These are phyloP conservation scores for Penicillium cinerascens DNA, from an alignment of 495 filamentous ascomycete species.

Conservation along the genomic window DNA sequence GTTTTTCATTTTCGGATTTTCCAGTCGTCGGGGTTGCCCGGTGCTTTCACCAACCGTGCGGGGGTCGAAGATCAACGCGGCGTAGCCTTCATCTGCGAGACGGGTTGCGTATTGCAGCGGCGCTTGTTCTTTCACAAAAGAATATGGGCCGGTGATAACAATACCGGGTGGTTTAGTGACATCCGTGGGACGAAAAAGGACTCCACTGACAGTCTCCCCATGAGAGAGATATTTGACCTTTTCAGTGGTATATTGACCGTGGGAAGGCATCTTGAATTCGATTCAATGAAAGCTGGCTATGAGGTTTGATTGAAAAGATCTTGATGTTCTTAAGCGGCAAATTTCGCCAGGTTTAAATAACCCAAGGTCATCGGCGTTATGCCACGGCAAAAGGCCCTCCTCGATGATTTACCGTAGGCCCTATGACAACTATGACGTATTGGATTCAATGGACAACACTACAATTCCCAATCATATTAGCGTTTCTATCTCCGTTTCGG, in stretches of 20 bases:
- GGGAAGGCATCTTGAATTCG: conserved; percentile 18
- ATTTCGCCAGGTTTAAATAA: conserved; percentile 2
- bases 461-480: too few relatives aligned
- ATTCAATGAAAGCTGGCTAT: conserved; percentile 1
- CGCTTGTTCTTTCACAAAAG: conserved; percentile 22
- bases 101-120: conserved; percentile 22
- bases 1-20: conserved; percentile 23
- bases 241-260: conserved; percentile 21
- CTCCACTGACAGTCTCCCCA: conserved; percentile 12
- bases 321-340: background rate
- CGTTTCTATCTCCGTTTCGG: background rate
- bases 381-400: background rate
- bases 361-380: conserved; percentile 4
- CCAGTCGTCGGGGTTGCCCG: conserved; percentile 17
- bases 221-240: conserved; percentile 17
- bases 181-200: conserved; percentile 11
- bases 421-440: too few relatives aligned
- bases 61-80: conserved; percentile 21
- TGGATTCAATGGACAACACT: too few relatives aligned
- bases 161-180: conserved; percentile 13
- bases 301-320: background rate
- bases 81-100: conserved; percentile 22
- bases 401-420: too few relatives aligned
- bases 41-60: conserved; percentile 22
- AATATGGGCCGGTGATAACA: conserved; percentile 19